Percentiles rank a stretch among this genome's conserved stretches.
phyloP scores from a whole-genome alignment of 345 rosid species.

The Aegle marmelos region DNA sequence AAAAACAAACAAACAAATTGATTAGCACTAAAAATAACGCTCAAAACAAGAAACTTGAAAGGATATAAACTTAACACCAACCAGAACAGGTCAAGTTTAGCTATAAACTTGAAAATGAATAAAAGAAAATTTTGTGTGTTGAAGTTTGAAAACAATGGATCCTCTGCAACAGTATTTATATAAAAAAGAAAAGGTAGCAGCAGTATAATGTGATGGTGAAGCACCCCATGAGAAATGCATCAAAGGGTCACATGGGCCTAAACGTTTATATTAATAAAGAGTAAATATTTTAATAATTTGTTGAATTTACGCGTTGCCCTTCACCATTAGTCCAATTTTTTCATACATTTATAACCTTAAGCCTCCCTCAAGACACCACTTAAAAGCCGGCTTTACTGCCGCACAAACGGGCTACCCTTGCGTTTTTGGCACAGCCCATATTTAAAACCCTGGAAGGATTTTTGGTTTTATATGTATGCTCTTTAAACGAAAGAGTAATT shows the following conservation, averaged over 20 bases:
- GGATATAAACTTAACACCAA: slow-evolving; percentile 8
- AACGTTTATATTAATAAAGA: slow-evolving; percentile 54
- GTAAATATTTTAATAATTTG: slow-evolving; percentile 7
- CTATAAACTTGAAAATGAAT: not conserved
- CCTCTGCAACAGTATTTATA: slow-evolving; percentile 33
- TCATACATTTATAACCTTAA: not conserved
- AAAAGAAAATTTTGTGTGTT: slow-evolving; percentile 5
- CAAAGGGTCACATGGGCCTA: slow-evolving; percentile 78
- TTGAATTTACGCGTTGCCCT: slow-evolving; percentile 27
- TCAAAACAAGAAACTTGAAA: not conserved
- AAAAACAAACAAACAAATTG: too few species aligned
- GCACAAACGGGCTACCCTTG: slow-evolving; percentile 48
- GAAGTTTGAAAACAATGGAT: slow-evolving; percentile 27
- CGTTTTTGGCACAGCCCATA: slow-evolving; percentile 48
- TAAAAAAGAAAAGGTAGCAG: slow-evolving; percentile 3
- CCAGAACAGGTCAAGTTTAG: slow-evolving; percentile 15
- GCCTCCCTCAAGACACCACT: slow-evolving; percentile 23
- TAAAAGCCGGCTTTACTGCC: slow-evolving; percentile 77
- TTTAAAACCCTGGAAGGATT: not conserved
- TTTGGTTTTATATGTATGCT: too few species aligned
- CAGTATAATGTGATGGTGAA: slow-evolving; percentile 32
- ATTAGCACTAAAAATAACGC: not conserved
- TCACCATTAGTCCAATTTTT: not conserved
- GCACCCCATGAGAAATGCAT: slow-evolving; percentile 58
- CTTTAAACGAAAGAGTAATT: too few species aligned